Evolutionary conservation across 2,329 filamentous ascomycete species (phyloP).

Genomic region (Blastomyces parvus): DNA sequence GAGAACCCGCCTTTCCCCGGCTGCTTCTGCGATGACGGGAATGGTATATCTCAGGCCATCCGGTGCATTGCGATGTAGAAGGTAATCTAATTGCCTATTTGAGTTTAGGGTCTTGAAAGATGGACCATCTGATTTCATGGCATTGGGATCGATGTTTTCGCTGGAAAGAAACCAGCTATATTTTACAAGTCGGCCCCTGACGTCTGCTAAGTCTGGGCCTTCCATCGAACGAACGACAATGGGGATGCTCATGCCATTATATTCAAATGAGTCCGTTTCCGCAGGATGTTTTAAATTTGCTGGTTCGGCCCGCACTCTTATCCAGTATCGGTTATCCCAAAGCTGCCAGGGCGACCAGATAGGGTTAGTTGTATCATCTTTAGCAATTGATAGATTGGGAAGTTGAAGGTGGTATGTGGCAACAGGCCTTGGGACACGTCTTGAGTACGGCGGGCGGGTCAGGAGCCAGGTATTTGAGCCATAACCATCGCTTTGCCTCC

Average conservation of each 20-base stretch:
- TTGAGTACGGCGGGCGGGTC: constrained; percentile 31
- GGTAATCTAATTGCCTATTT: constrained; percentile 12
- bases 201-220: constrained; percentile 22
- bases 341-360: constrained; percentile 35
- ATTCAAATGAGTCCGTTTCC: background rate
- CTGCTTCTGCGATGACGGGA: constrained; percentile 25
- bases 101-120: constrained; percentile 9
- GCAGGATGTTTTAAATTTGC: background rate
- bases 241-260: constrained; percentile 6
- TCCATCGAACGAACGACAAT: constrained; percentile 36
- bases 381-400: constrained; percentile 10
- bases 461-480: constrained; percentile 28
- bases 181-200: constrained; percentile 10
- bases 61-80: constrained; percentile 25
- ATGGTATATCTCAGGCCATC: constrained; percentile 35
- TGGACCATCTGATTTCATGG: background rate
- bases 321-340: constrained; percentile 50
- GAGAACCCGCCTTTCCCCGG: constrained; percentile 10
- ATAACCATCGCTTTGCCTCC: constrained; percentile 4
- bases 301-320: constrained; percentile 35
- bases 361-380: constrained; percentile 7
- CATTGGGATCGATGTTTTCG: background rate
- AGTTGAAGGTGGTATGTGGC: constrained; percentile 19
- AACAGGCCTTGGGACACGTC: constrained; percentile 14
- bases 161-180: background rate